Conservation (phyloP, 1,284 basidiomycete genomes). For the Blastosporella zonata region DNA sequence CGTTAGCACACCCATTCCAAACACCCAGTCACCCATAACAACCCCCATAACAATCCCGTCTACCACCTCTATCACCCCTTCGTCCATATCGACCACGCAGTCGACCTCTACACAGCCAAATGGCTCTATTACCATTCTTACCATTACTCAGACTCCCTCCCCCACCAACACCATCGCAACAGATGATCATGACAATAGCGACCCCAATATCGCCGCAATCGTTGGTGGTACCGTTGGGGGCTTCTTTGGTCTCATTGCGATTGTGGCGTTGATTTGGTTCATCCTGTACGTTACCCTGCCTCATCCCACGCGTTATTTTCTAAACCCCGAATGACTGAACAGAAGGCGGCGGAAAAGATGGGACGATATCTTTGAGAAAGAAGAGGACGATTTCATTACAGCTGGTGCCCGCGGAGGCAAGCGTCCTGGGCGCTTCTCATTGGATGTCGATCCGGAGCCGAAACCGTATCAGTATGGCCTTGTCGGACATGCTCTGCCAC, state of each 20-base stretch:
- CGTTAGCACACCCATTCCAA: constrained; percentile 2
- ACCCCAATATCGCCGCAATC: constrained; percentile 41
- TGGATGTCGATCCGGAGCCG: constrained; percentile 32
- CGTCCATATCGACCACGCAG: constrained; percentile 20
- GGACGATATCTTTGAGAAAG: constrained; percentile 50
- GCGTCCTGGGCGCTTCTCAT: constrained; percentile 24
- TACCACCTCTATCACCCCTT: constrained; percentile 3
- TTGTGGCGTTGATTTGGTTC: constrained; percentile 47
- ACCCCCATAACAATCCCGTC: constrained; percentile 1
- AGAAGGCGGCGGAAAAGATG: constrained; percentile 46
- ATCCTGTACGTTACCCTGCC: constrained; percentile 37
- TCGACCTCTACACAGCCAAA: constrained; percentile 30
- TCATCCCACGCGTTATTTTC: constrained; percentile 15
- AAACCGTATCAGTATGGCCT: constrained; percentile 52
- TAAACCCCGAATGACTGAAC: not conserved
- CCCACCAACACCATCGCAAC: constrained; percentile 23
- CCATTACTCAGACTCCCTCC: constrained; percentile 29
- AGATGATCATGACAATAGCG: constrained; percentile 20
- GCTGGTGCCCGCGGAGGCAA: constrained; percentile 19
- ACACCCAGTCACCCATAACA: constrained; percentile 1
- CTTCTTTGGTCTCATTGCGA: constrained; percentile 40
- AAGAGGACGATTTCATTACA: constrained; percentile 24
- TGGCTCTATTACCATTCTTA: constrained; percentile 31
- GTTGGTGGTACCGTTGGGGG: constrained; percentile 54
- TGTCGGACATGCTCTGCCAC: constrained; percentile 41